Percentiles rank a stretch among this genome's conserved stretches.
Evolutionary conservation across 257 asterid genomes (phyloP).

Genomic region (Solanum sitiens): DNA sequence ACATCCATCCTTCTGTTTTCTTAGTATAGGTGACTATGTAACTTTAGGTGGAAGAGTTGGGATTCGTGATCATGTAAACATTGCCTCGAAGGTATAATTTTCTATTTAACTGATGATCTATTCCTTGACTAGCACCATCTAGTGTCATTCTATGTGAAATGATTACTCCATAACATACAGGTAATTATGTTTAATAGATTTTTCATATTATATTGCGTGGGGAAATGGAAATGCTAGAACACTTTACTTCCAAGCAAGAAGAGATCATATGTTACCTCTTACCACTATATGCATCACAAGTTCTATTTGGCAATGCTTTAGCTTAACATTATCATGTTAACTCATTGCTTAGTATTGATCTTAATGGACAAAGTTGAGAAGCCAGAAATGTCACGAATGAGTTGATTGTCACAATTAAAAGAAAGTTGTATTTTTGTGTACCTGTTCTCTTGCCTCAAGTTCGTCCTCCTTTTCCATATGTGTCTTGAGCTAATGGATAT

Average conservation of each 20-base stretch:
- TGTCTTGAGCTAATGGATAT: neutral
- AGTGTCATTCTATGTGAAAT: neutral
- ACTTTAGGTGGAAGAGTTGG: conserved; percentile 74
- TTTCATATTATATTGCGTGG: neutral
- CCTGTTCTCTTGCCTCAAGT: neutral
- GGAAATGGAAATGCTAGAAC: neutral
- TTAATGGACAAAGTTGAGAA: neutral
- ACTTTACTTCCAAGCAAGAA: neutral
- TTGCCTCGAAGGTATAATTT: conserved; percentile 52
- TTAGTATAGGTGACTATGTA: conserved; percentile 78
- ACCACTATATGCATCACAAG: neutral
- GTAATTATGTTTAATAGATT: neutral
- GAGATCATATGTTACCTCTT: neutral
- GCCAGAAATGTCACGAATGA: neutral
- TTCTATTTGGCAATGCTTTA: neutral
- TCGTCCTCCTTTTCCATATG: neutral
- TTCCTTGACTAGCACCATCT: neutral
- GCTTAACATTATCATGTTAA: neutral
- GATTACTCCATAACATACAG: neutral
- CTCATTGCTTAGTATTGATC: neutral
- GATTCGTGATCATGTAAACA: conserved; percentile 63
- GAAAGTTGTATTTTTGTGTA: neutral
- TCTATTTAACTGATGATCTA: neutral
- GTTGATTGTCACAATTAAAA: neutral
- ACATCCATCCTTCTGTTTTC: neutral